Evolutionary conservation across 2,329 filamentous ascomycete species (phyloP).

Genomic region (Orbilia javanica): DNA sequence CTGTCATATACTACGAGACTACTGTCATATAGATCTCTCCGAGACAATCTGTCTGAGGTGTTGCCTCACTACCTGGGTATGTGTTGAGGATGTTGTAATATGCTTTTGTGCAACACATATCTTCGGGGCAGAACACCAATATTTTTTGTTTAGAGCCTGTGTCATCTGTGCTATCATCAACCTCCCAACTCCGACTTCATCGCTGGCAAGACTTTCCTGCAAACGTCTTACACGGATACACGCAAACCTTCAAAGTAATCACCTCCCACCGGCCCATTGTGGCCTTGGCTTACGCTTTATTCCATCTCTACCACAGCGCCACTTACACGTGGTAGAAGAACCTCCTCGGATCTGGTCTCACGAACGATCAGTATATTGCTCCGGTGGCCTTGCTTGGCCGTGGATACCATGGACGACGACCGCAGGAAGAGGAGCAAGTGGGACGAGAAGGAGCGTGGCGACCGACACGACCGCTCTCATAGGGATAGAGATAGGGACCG

Average conservation of each 20-base stretch:
- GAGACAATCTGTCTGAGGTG: no score
- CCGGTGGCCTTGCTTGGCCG: not conserved
- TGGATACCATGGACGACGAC: slow-evolving; percentile 52
- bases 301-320: not conserved
- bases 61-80: not conserved
- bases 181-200: not conserved
- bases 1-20: no score
- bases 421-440: slow-evolving; percentile 62
- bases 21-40: no score
- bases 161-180: slow-evolving; percentile 13
- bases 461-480: slow-evolving; percentile 59
- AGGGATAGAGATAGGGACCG: slow-evolving; percentile 56
- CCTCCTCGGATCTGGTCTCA: not conserved
- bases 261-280: not conserved
- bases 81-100: slow-evolving; percentile 31
- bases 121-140: not conserved
- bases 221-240: not conserved
- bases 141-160: slow-evolving; percentile 15
- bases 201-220: not conserved
- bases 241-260: not conserved
- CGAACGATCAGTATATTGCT: not conserved
- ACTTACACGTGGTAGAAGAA: not conserved
- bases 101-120: not conserved
- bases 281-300: not conserved
- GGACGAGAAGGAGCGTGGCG: slow-evolving; percentile 61